Conservation (phyloP, 179 eudicot species). For the Beta macrorhiza region DNA sequence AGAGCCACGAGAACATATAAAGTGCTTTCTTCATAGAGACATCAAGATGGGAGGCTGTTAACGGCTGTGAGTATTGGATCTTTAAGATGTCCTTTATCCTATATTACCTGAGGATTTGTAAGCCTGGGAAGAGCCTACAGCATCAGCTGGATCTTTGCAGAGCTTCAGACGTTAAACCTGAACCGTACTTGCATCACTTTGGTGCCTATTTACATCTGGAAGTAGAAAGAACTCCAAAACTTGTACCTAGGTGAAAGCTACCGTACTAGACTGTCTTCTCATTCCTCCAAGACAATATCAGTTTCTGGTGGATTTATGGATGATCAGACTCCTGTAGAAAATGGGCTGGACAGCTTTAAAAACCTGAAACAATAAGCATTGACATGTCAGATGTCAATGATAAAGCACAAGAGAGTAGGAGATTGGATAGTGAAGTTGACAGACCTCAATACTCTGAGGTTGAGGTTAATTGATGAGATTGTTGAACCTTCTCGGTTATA, state of each 20-base stretch:
- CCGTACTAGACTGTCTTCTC: too few species aligned
- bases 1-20: neutral
- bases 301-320: too few species aligned
- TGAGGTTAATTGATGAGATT: slow-evolving; percentile 33
- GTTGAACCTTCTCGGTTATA: slow-evolving; percentile 29
- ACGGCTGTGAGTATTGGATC: neutral
- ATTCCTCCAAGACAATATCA: too few species aligned
- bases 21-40: neutral
- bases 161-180: neutral
- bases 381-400: too few species aligned
- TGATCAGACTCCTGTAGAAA: too few species aligned
- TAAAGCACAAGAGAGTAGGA: too few species aligned
- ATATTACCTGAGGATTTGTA: neutral
- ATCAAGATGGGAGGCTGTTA: neutral
- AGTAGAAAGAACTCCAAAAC: neutral
- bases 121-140: neutral
- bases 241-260: too few species aligned
- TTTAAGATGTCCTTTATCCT: neutral
- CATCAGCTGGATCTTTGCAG: neutral
- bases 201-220: neutral
- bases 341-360: too few species aligned
- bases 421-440: too few species aligned
- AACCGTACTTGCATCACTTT: neutral
- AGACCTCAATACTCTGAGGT: neutral
- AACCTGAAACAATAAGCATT: too few species aligned